Evolutionary conservation across 306 rosid species (phyloP).

Genomic region (Quillaja saponaria): DNA sequence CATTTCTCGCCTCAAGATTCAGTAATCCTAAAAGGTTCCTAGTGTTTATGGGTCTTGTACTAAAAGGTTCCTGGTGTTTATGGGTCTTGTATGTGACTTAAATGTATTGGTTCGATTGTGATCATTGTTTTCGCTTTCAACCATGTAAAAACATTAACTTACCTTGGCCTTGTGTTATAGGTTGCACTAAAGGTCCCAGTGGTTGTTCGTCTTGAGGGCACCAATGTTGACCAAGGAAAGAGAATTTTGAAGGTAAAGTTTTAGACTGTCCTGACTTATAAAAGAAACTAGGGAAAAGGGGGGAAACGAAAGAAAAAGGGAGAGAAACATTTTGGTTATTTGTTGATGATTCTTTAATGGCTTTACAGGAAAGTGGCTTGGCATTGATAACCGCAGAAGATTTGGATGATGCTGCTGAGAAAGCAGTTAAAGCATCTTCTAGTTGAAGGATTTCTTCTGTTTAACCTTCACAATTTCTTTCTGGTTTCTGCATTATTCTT

Average conservation of each 20-base stretch:
- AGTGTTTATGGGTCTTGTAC: too few species aligned
- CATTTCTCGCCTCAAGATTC: too few species aligned
- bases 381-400: constrained; percentile 89
- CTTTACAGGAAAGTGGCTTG: constrained; percentile 90
- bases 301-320: background rate
- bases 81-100: too few species aligned
- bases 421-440: constrained; percentile 81
- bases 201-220: constrained; percentile 96
- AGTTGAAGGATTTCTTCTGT: constrained; percentile 43
- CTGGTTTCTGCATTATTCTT: constrained; percentile 33
- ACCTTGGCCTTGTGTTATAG: constrained; percentile 41
- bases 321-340: constrained; percentile 18
- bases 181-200: constrained; percentile 92
- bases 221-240: constrained; percentile 94
- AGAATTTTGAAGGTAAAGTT: constrained; percentile 73
- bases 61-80: too few species aligned
- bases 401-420: constrained; percentile 95
- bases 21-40: too few species aligned
- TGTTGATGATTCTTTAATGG: constrained; percentile 28
- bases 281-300: background rate
- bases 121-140: too few species aligned
- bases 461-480: constrained; percentile 26
- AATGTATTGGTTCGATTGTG: too few species aligned
- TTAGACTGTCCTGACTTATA: constrained; percentile 8
- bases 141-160: constrained; percentile 7